Conservation (phyloP, 2,329 filamentous ascomycete species). For the Furcasterigmium sp. region DNA sequence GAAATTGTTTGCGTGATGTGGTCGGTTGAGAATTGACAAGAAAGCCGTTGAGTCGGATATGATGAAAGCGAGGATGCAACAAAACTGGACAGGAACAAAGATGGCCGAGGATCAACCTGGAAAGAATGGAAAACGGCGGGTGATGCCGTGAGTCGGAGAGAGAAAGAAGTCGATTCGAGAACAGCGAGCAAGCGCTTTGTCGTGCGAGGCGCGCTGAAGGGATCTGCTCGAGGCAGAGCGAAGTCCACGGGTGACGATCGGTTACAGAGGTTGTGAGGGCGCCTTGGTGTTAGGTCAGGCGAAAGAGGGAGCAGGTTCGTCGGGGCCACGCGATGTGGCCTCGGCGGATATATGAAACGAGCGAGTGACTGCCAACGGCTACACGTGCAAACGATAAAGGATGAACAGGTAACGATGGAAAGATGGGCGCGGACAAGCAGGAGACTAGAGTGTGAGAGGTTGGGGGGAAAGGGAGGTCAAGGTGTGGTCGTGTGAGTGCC, state of each 20-base stretch:
- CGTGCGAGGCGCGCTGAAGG: constrained; percentile 12
- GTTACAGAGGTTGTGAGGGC: no score
- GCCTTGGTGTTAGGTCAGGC: no score
- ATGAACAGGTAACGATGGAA: constrained; percentile 15
- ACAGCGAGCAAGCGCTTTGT: constrained; percentile 3
- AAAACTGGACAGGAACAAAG: constrained; percentile 24
- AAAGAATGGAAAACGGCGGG: constrained; percentile 34
- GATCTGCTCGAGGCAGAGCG: not conserved
- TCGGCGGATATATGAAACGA: constrained; percentile 20
- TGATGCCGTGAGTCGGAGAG: constrained; percentile 5
- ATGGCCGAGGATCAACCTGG: constrained; percentile 56
- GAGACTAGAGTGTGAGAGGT: constrained; percentile 6
- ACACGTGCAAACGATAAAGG: constrained; percentile 9
- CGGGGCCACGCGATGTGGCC: constrained; percentile 12
- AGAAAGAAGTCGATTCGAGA: not conserved
- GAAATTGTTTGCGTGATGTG: constrained; percentile 3
- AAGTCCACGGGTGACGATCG: no score
- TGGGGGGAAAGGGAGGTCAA: constrained; percentile 1
- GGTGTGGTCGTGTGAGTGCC: not conserved
- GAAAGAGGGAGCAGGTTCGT: constrained; percentile 13
- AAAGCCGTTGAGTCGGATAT: not conserved
- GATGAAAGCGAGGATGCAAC: not conserved
- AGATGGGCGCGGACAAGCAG: constrained; percentile 17
- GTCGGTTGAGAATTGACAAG: not conserved
- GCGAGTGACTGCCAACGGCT: constrained; percentile 12